These are phyloP conservation scores for Periglandula ipomoeae DNA, from an alignment of 2,329 filamentous ascomycete genomes.

Conservation along the genomic window DNA sequence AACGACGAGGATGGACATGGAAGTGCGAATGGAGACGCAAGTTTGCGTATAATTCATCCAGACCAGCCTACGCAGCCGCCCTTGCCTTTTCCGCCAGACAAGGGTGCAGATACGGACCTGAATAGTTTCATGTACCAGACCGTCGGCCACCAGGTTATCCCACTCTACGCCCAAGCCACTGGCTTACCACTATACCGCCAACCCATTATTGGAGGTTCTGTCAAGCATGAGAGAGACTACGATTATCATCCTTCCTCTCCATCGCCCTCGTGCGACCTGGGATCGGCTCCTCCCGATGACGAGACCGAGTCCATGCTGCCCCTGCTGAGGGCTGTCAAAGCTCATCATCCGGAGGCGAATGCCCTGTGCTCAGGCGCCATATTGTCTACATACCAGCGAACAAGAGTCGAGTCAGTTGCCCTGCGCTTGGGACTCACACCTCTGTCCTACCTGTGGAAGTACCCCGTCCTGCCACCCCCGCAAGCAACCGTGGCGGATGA, in stretches of 20 bases:
- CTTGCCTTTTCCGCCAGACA: background rate
- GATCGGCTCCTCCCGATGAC: constrained; percentile 37
- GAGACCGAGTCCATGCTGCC: constrained; percentile 84
- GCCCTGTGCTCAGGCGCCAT: constrained; percentile 89
- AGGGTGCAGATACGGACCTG: constrained; percentile 44
- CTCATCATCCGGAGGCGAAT: constrained; percentile 68
- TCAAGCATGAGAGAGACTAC: constrained; percentile 67
- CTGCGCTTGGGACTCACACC: constrained; percentile 73
- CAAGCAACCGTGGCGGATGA: constrained; percentile 26
- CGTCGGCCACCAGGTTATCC: constrained; percentile 79
- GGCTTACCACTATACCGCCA: constrained; percentile 76
- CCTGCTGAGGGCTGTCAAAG: constrained; percentile 59
- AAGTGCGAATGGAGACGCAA: background rate
- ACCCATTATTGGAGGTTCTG: constrained; percentile 61
- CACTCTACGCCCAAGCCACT: constrained; percentile 72
- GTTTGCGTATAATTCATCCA: constrained; percentile 12
- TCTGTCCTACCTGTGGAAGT: constrained; percentile 89
- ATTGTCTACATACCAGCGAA: constrained; percentile 90
- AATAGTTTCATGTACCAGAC: constrained; percentile 99
- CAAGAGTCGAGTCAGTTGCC: constrained; percentile 87
- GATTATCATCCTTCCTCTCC: constrained; percentile 13
- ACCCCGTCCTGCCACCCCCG: constrained; percentile 57
- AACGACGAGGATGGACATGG: background rate
- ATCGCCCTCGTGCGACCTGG: constrained; percentile 13
- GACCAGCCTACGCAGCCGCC: constrained; percentile 2